Evolutionary conservation across 192 early-diverging fungal genomes (phyloP), one percentile per base, ranked within the genome.

Genomic region (Entomortierella lignicola): DNA sequence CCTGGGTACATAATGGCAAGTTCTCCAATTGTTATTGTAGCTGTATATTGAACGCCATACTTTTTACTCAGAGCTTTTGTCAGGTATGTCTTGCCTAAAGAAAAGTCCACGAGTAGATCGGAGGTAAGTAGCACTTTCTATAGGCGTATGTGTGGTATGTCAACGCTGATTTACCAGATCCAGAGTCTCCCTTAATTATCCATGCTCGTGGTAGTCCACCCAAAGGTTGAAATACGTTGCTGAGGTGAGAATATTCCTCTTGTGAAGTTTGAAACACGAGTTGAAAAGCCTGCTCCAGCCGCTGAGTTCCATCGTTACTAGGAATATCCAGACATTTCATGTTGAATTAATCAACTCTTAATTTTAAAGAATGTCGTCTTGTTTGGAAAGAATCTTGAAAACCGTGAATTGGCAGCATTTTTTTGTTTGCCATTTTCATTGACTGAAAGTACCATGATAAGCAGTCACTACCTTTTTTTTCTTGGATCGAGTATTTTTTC

Each of bases 1-100:
- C 79, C 82, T 17, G 82, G 72, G 50, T 77, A 83, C 56, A 83
- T 72, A 3, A 66, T 44, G 13, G 82, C 82, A 13, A 85, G 60
- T 59, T 81, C 74, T 26, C 84, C 84, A 30, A 85, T 63, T 6
- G 82, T 81, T 26, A 72, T 29, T 18, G 59, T 77, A 13, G 60
- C 66, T 2, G 77, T 50, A 61, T 74, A 64, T 12, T 51, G 47
- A 26, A 63, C 58, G 4, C 23, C 51, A 60, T 67, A 77, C 34
- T 66, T 63, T 57, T 55, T 51, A n/a, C 60, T 31, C 17, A 77
- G 60, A 8, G 41, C 47, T 1, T 68, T 64, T 15, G 42, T 42
- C 0, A 69, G 54, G 43, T 77, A 64, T 10, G 74, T 64, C 25
- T 77, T 77, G 15, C 72, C 72, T 66, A 43, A 47, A 27, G 1